Conservation (phyloP, 768 basidiomycete genomes). For the Porpolomopsis calyptriformis region DNA sequence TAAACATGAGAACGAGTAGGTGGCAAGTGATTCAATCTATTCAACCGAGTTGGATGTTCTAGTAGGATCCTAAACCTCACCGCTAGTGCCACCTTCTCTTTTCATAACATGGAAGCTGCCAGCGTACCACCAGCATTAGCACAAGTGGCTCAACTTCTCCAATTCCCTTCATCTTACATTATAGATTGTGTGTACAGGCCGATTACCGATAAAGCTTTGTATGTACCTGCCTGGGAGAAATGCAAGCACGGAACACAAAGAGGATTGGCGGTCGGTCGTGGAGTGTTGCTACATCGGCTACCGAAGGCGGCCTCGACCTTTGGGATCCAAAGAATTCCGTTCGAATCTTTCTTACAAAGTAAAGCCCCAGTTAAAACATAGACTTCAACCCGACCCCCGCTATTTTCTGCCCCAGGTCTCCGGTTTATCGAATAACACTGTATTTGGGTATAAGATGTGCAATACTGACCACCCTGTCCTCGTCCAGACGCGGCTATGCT, state of each 20-base stretch:
- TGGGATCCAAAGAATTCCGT: conserved; percentile 61
- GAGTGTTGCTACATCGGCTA: background rate
- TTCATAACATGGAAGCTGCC: conserved; percentile 13
- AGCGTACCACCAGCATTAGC: conserved; percentile 38
- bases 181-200: conserved; percentile 81
- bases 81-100: too few species aligned
- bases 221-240: conserved; percentile 74
- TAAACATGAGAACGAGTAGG: too few species aligned
- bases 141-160: conserved; percentile 49
- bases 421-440: conserved; percentile 48
- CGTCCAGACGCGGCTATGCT: conserved; percentile 60
- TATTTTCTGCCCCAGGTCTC: conserved; percentile 36
- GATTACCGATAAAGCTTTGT: conserved; percentile 59
- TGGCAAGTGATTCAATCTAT: too few species aligned
- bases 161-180: conserved; percentile 75
- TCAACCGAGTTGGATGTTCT: too few species aligned
- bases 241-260: conserved; percentile 67
- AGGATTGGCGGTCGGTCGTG: conserved; percentile 54
- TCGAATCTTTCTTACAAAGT: conserved; percentile 54
- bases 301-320: conserved; percentile 61
- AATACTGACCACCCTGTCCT: background rate
- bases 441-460: conserved; percentile 52
- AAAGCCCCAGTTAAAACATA: conserved; percentile 9
- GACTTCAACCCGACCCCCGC: background rate
- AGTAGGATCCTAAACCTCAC: too few species aligned